phyloP scores from a whole-genome alignment of 352 stramenopile species.

The Elongisporangium anandrum region DNA sequence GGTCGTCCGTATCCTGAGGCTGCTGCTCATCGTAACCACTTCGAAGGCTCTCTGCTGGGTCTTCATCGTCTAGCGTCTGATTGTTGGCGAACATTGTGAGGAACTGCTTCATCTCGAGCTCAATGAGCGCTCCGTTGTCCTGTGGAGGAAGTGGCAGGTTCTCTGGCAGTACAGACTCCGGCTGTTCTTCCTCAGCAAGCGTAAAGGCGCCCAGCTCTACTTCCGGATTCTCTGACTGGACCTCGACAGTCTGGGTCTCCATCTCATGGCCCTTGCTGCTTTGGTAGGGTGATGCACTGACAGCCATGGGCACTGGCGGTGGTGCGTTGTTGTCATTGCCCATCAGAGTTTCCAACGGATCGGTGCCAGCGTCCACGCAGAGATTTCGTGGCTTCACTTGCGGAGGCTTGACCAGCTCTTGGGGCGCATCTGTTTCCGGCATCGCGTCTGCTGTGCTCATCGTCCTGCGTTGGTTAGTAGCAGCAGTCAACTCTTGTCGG shows the following conservation, averaged over 20 bases:
- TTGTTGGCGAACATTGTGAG: conserved; percentile 12
- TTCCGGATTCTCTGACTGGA: conserved; percentile 6
- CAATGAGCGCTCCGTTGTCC: conserved; percentile 27
- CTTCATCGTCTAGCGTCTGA: conserved; percentile 5
- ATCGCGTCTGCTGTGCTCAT: neutral
- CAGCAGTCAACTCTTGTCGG: neutral
- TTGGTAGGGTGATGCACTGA: neutral
- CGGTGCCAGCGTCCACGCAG: conserved; percentile 42
- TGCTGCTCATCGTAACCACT: conserved; percentile 22
- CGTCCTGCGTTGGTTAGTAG: neutral
- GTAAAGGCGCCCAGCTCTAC: no score
- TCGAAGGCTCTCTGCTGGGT: neutral
- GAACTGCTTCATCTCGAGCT: conserved; percentile 57
- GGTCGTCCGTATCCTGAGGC: conserved; percentile 10
- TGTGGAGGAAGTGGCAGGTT: conserved; percentile 4
- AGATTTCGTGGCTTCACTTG: conserved; percentile 2
- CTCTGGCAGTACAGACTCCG: neutral
- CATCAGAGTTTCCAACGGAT: conserved; percentile 55
- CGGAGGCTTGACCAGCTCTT: conserved; percentile 6
- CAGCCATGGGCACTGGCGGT: neutral
- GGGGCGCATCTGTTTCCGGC: conserved; percentile 2
- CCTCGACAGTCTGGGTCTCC: conserved; percentile 48
- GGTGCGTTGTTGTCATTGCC: conserved; percentile 4
- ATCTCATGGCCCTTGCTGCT: conserved; percentile 21
- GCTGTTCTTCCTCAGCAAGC: conserved; percentile 2